Conservation (phyloP, 1,139 yeast genomes). For the Hansenula anomala region DNA sequence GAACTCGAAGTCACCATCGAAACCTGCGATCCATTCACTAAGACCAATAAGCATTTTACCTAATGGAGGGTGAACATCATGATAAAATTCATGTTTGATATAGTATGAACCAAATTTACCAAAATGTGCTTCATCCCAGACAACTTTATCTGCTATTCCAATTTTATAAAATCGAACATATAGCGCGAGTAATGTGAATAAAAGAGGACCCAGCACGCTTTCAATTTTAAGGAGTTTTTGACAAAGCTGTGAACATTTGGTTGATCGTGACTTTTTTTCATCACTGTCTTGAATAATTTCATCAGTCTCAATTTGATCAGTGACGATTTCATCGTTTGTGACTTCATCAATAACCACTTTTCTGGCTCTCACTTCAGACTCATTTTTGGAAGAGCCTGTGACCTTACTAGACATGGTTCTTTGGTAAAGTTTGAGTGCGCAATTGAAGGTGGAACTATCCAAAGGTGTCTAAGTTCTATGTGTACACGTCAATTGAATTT, state of each 20-base stretch:
- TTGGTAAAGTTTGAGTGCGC: too few relatives aligned
- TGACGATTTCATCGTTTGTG: neutral
- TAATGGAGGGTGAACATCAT: slow-evolving; percentile 77
- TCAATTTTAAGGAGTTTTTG: slow-evolving; percentile 4
- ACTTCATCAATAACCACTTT: neutral
- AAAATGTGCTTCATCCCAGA: slow-evolving; percentile 97
- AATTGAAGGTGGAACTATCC: too few relatives aligned
- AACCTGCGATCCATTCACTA: slow-evolving; percentile 64
- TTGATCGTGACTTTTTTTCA: neutral
- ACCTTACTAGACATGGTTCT: slow-evolving; percentile 2
- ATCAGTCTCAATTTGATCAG: neutral
- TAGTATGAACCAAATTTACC: slow-evolving; percentile 58
- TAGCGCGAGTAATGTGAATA: slow-evolving; percentile 57
- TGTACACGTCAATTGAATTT: neutral
- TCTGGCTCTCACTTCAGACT: slow-evolving; percentile 7
- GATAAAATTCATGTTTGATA: slow-evolving; percentile 60
- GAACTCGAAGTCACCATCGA: slow-evolving; percentile 60
- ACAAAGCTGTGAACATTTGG: neutral
- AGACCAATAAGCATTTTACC: slow-evolving; percentile 69
- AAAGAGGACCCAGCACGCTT: slow-evolving; percentile 36
- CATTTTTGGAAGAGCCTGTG: slow-evolving; percentile 9
- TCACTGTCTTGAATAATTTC: neutral
- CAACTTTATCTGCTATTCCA: slow-evolving; percentile 58
- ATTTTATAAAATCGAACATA: slow-evolving; percentile 66
- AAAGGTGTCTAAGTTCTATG: too few relatives aligned